Evolutionary conservation across 2,329 filamentous ascomycete genomes (phyloP), one percentile per base, ranked within the genome.

Genomic region (Tolypocladium cylindrosporum): DNA sequence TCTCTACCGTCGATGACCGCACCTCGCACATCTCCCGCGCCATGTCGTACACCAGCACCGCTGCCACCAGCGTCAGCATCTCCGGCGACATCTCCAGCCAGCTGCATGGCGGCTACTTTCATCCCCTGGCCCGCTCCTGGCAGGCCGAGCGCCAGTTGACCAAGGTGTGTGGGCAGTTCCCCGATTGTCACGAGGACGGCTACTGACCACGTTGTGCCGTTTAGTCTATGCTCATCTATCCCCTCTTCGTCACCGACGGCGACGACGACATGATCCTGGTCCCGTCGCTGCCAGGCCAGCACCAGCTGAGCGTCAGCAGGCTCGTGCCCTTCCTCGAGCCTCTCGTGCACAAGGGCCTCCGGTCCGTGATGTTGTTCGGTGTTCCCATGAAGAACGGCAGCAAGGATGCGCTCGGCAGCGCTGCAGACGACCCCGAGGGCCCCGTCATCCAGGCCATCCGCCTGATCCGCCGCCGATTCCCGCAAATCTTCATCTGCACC

Each of bases 191-290:
- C 48, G 48, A n/a, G 11, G 27, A 36, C 5, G 19, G 31, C 48
- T 36, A 14, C 48, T 51, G 48, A 51, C 48, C 13, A 1, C 8
- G 16, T 6, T 11, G 16, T 36, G 27, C 48, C 10, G 24, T 60
- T 11, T 67, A 96, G 91, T 94, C 92, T 42, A 97, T 97, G 94
- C 87, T 99, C 68, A 97, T 99, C 68, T 97, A 95, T 75, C 94
- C 94, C 14, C 82, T 99, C 64, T 99, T 99, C 78, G 85, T 99
- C 63, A 96, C 94, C 67, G 94, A 99, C 74, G 85, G 90, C 69
- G 89, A 93, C 41, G 90, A 97, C 68, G 93, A 97, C 76, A 90
- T 97, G 77, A 89, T 87, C 16, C 80, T 89, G 19, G 95, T 99
- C 58, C 88, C 92, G 55, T 96, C 92, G 24, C 83, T 99, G 4